phyloP scores from a whole-genome alignment of 2,329 filamentous ascomycete species.

The Cladosporium sp. region DNA sequence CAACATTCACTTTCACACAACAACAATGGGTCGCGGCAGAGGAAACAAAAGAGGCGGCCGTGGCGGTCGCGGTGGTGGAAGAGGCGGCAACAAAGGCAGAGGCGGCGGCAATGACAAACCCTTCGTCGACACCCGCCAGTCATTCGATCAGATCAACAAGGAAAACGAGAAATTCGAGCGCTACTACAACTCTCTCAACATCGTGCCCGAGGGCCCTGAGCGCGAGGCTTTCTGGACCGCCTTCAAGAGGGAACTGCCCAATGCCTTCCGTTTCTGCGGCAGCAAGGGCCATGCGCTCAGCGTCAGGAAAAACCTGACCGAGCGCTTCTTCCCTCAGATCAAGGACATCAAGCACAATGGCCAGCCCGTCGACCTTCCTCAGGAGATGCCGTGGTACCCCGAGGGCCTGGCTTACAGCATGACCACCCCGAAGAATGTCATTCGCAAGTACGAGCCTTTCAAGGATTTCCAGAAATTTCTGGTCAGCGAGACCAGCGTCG shows the following conservation, averaged over 20 bases:
- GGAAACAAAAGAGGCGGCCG: constrained; percentile 12
- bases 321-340: constrained; percentile 87
- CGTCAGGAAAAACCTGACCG: constrained; percentile 82
- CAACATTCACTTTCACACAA: not conserved
- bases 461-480: constrained; percentile 96
- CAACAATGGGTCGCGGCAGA: constrained; percentile 13
- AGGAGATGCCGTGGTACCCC: constrained; percentile 85
- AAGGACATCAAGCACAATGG: constrained; percentile 80
- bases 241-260: constrained; percentile 80
- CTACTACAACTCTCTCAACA: constrained; percentile 77
- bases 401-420: constrained; percentile 95
- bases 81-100: constrained; percentile 12
- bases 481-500: constrained; percentile 93
- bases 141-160: constrained; percentile 64
- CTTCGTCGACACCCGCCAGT: constrained; percentile 28
- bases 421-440: constrained; percentile 94
- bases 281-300: constrained; percentile 93
- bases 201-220: constrained; percentile 70
- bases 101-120: constrained; percentile 10
- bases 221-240: constrained; percentile 78
- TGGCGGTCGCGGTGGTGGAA: constrained; percentile 11
- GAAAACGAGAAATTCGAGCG: constrained; percentile 79
- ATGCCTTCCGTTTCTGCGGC: constrained; percentile 96
- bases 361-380: constrained; percentile 73
- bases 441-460: constrained; percentile 91